Percentiles rank a stretch among this genome's conserved stretches.
These are phyloP conservation scores for Termitomyces sp. DNA, from an alignment of 768 basidiomycete species.

Conservation along the genomic window DNA sequence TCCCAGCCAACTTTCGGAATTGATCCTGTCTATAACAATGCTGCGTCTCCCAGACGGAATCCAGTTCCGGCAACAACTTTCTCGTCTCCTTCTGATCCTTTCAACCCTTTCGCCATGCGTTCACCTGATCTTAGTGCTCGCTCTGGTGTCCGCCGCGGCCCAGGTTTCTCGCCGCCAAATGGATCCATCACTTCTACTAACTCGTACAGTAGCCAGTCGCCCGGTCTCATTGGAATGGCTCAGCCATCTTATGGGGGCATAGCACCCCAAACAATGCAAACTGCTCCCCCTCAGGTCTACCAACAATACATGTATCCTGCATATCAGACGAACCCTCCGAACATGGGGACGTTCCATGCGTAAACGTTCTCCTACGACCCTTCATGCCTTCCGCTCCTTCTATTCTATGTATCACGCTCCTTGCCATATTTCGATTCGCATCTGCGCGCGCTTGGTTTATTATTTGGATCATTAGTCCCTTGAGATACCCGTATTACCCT, in stretches of 20 bases:
- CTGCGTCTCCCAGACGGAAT: slow-evolving; percentile 34
- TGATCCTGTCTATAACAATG: slow-evolving; percentile 55
- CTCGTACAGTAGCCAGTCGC: slow-evolving; percentile 57
- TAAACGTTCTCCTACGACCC: slow-evolving; percentile 42
- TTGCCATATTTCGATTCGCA: slow-evolving; percentile 25
- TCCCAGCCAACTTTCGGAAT: slow-evolving; percentile 57
- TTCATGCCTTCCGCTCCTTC: slow-evolving; percentile 35
- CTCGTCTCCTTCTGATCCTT: slow-evolving; percentile 42
- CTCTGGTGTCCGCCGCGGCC: slow-evolving; percentile 46
- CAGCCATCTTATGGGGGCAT: slow-evolving; percentile 64
- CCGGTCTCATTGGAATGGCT: slow-evolving; percentile 61
- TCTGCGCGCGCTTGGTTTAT: slow-evolving; percentile 34
- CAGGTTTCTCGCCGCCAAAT: slow-evolving; percentile 42
- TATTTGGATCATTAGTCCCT: slow-evolving; percentile 25
- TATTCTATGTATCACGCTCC: slow-evolving; percentile 30
- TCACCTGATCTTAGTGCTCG: slow-evolving; percentile 44
- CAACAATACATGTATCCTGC: slow-evolving; percentile 83
- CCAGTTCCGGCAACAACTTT: slow-evolving; percentile 32
- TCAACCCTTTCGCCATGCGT: slow-evolving; percentile 49
- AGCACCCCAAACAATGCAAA: slow-evolving; percentile 38
- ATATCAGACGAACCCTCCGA: slow-evolving; percentile 74
- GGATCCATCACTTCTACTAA: slow-evolving; percentile 36
- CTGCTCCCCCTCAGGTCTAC: slow-evolving; percentile 66
- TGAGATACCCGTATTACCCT: slow-evolving; percentile 26
- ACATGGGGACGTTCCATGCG: slow-evolving; percentile 75